These are phyloP conservation scores for Aureobasidium sp. DNA, from an alignment of 2,329 filamentous ascomycete genomes.

Conservation along the genomic window DNA sequence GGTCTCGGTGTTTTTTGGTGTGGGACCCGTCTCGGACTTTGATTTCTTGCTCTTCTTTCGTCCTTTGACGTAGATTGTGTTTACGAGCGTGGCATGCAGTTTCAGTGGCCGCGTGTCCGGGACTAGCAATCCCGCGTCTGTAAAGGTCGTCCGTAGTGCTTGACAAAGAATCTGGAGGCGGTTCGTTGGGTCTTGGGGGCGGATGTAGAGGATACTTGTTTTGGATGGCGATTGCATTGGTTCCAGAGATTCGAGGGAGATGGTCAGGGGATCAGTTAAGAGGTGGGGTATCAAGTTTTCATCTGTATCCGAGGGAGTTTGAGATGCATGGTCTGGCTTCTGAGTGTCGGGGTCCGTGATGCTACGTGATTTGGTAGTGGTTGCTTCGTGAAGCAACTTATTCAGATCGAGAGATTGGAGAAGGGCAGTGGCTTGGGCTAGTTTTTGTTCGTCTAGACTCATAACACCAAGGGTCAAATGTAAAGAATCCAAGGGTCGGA, in stretches of 20 bases:
- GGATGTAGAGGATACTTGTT: slow-evolving; percentile 59
- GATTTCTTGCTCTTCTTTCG: slow-evolving; percentile 7
- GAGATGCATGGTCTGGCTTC: neutral
- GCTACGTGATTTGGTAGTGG: neutral
- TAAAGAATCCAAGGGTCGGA: slow-evolving; percentile 71
- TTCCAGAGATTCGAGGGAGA: slow-evolving; percentile 45
- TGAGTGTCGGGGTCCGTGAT: neutral
- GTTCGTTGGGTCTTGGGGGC: slow-evolving; percentile 49
- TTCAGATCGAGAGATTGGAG: slow-evolving; percentile 24
- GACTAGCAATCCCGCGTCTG: slow-evolving; percentile 48
- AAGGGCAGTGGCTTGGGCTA: slow-evolving; percentile 42
- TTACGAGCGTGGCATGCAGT: slow-evolving; percentile 78
- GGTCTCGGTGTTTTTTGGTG: neutral
- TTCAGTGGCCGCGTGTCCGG: slow-evolving; percentile 58
- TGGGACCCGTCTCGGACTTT: neutral
- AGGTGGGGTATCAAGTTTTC: neutral
- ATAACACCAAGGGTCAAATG: slow-evolving; percentile 87
- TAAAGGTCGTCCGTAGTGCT: slow-evolving; percentile 49
- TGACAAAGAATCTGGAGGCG: slow-evolving; percentile 53
- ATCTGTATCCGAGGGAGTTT: neutral
- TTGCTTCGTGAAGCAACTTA: slow-evolving; percentile 18
- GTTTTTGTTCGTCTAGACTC: slow-evolving; percentile 53
- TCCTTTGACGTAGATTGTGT: slow-evolving; percentile 68
- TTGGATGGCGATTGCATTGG: slow-evolving; percentile 55
- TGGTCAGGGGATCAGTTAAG: slow-evolving; percentile 21